Evolutionary conservation across 164 flowering plant genomes (phyloP).

Genomic region (Macadamia integrifolia): DNA sequence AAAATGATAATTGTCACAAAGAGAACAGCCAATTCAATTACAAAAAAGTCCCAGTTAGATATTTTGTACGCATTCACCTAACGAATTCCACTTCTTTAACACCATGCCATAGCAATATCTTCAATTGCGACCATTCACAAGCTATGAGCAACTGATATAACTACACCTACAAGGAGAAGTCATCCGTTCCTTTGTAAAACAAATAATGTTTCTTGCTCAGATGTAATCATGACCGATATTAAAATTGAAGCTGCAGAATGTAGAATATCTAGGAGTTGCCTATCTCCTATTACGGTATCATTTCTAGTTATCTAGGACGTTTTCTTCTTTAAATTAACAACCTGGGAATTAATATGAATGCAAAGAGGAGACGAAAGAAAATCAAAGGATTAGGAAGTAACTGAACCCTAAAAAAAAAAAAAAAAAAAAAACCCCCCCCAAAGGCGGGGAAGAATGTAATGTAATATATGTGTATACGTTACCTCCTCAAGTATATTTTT

Average conservation of each 20-base stretch:
- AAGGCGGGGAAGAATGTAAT: too few relatives aligned
- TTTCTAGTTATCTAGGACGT: not conserved
- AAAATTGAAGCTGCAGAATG: not conserved
- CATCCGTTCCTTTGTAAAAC: not conserved
- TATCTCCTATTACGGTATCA: not conserved
- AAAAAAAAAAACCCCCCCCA: not conserved
- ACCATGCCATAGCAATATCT: too few relatives aligned
- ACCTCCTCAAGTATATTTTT: slow-evolving; percentile 62
- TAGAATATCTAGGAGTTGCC: not conserved
- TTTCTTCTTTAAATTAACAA: not conserved
- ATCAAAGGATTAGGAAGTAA: not conserved
- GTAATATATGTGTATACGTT: not conserved
- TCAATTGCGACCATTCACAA: too few relatives aligned
- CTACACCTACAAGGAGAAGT: not conserved
- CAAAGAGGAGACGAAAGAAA: not conserved
- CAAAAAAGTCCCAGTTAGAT: too few relatives aligned
- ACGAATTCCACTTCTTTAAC: too few relatives aligned
- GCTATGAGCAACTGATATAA: too few relatives aligned
- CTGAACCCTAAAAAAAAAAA: not conserved
- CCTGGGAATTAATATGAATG: not conserved
- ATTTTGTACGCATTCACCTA: too few relatives aligned
- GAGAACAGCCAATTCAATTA: too few relatives aligned
- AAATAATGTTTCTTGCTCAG: not conserved
- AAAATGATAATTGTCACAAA: too few relatives aligned
- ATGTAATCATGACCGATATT: not conserved